phyloP scores from a whole-genome alignment of 257 asterid species.

The Petunia secreta region DNA sequence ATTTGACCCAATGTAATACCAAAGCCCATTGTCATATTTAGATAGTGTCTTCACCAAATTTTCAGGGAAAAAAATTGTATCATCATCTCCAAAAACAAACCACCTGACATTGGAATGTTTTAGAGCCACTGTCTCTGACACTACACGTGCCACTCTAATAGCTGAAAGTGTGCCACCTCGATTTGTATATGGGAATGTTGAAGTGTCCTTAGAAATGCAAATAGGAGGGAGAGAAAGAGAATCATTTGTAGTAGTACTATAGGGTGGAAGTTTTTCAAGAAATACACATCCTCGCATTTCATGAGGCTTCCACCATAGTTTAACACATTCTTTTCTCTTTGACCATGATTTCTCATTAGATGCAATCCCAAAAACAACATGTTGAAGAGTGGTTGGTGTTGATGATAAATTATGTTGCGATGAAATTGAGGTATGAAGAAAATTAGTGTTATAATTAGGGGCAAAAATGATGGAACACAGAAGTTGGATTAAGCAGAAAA shows the following conservation, averaged over 20 bases:
- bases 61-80: constrained; percentile 59
- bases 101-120: constrained; percentile 46
- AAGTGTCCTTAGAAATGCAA: constrained; percentile 9
- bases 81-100: constrained; percentile 86
- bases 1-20: constrained; percentile 62
- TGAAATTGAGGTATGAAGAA: constrained; percentile 28
- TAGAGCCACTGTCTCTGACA: not conserved
- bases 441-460: constrained; percentile 25
- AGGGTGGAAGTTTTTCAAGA: constrained; percentile 36
- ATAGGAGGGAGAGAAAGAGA: constrained; percentile 5
- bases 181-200: constrained; percentile 26
- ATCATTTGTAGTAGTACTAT: not conserved
- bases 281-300: constrained; percentile 78
- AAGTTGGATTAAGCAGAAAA: constrained; percentile 39
- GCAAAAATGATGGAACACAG: constrained; percentile 37
- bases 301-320: constrained; percentile 75
- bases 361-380: constrained; percentile 78
- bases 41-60: constrained; percentile 62
- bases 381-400: constrained; percentile 53
- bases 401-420: constrained; percentile 28
- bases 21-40: constrained; percentile 57
- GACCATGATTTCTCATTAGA: constrained; percentile 62
- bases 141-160: constrained; percentile 27
- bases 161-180: constrained; percentile 18
- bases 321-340: constrained; percentile 51